Evolutionary conservation across 306 rosid species (phyloP), one percentile per base, ranked within the genome.

Genomic region (Casuarina cunninghamiana): DNA sequence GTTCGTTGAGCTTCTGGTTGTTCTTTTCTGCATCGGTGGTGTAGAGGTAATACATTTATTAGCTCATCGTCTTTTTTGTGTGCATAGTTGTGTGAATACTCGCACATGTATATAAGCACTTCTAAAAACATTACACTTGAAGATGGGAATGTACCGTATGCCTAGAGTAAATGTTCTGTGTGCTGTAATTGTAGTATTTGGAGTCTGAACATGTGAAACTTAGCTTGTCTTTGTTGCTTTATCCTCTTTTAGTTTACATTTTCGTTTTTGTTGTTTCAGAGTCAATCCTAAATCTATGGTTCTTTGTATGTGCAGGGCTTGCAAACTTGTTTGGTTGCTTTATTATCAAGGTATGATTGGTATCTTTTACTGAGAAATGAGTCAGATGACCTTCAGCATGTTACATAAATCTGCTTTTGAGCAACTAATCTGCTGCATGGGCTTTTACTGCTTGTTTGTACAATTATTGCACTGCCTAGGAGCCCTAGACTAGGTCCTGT

Each of bases 11-110:
- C 78, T 93, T 87, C 84, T 93, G 92, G 98, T 93, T 51, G 97
- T 90, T 85, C 97, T 96, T 78, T 96, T 93, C 88, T 93, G 96
- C 88, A 89, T 96, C 16, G 99, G 98, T 54, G 97, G 99, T 58
- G 72, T 77, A 51, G 99, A 96, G 99, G 99, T 95, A 90, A 61
- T 53, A 66, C 39, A 74, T 73, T 74, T 32, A 75, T 66, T 49
- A 4, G 32, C 15, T 70, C 69, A 48, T 79, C 32, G 49, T 69
- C 74, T 26, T 32, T 48, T 51, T 54, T 58, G 32, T 51, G 19
- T 75, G 48, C 75, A 60, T 83, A 19, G 71, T 69, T n/a, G 1
- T 16, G 48, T 49, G 75, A 63, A 72, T 78, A 72, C 51, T 75
- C 60, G 75, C 74, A 72, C 19, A 13, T 43, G 46, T 45, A 39